Evolutionary conservation across 2,329 filamentous ascomycete species (phyloP), one percentile per base, ranked within the genome.

Genomic region (Penicillium sp.): DNA sequence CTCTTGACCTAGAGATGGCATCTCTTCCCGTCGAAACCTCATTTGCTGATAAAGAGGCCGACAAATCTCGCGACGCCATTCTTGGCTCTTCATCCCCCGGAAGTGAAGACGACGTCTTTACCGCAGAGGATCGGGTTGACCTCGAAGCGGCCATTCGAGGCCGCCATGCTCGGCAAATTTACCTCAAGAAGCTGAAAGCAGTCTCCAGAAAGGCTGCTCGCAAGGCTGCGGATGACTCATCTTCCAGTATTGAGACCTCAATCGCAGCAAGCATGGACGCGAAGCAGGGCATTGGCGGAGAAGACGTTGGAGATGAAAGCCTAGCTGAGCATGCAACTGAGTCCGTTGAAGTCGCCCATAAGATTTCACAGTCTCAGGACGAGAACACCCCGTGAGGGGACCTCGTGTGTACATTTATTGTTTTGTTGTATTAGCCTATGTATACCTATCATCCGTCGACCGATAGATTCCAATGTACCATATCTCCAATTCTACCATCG

Each of bases 401-500:
- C 39, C 25, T 36, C 28, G 32, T 39, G 28, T 51, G 46, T 46
- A 51, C 34, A 49, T 37, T 49, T 42, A 46, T 39, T 28, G 46
- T 43, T 49, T 48, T 46, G 43, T 51, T 51, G 29, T 39, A 35
- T 51, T 44, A 51, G 49, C 43, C 49, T 29, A 25, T 51, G 47
- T 46, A 49, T 43, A 32, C 29, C 29, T 32, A 51, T 51, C 43
- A 43, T 48, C 35, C 46, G 24, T 48, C 40, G 29, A 32, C 7
- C 29, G 37, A 49, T 51, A 45, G 39, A 40, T 40, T 13, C 35
- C 33, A 46, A 51, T 51, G 49, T 51, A 51, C 34, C 24, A 43
- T 51, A 51, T 48, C 32, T 51, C 39, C 33, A 39, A 40, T 42
- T 50, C 8, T 4, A 13, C 24, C 18, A 18, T 18, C 18, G 18